A percentile compares a stretch with the other conserved stretches of the same genome.
phyloP scores from a whole-genome alignment of 208 protist genomes.

The Phytomonas serpens region DNA sequence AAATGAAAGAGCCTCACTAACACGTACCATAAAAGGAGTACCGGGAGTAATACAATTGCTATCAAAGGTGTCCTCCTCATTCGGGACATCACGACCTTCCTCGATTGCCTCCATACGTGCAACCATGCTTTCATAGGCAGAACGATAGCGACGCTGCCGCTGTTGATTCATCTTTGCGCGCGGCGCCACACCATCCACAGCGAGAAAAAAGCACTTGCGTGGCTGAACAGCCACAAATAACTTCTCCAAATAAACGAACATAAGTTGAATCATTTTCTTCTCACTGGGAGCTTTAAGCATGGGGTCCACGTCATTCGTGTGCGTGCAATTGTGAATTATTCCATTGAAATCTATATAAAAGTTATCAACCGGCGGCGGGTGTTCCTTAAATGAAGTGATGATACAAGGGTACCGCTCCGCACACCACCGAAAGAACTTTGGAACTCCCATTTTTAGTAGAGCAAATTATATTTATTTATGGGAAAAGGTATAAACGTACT shows the following conservation, averaged over 20 bases:
- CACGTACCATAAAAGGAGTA: slow-evolving; percentile 96
- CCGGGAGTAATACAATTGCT: slow-evolving; percentile 98
- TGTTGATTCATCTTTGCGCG: slow-evolving; percentile 99
- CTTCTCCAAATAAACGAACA: slow-evolving; percentile 96
- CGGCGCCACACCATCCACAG: slow-evolving; percentile 97
- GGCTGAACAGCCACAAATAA: slow-evolving; percentile 95
- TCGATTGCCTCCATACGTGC: slow-evolving; percentile 62
- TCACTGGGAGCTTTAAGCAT: slow-evolving; percentile 79
- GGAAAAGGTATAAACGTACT: neutral
- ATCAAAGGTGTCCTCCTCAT: slow-evolving; percentile 92
- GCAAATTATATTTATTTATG: slow-evolving; percentile 9
- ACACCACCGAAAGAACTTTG: slow-evolving; percentile 97
- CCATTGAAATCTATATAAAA: slow-evolving; percentile 99
- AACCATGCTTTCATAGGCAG: slow-evolving; percentile 83
- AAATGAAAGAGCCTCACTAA: slow-evolving; percentile 91
- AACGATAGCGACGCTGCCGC: slow-evolving; percentile 92
- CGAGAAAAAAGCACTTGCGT: slow-evolving; percentile 95
- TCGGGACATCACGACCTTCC: slow-evolving; percentile 61
- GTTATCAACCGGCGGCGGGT: slow-evolving; percentile 95
- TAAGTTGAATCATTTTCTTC: slow-evolving; percentile 93
- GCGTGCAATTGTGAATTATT: slow-evolving; percentile 99
- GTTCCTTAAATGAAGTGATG: slow-evolving; percentile 86
- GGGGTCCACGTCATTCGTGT: slow-evolving; percentile 92
- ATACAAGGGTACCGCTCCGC: slow-evolving; percentile 94
- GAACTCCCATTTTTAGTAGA: slow-evolving; percentile 81